These are phyloP conservation scores for Coniochaeta ligniaria DNA, from an alignment of 2,329 filamentous ascomycete genomes.

Conservation along the genomic window DNA sequence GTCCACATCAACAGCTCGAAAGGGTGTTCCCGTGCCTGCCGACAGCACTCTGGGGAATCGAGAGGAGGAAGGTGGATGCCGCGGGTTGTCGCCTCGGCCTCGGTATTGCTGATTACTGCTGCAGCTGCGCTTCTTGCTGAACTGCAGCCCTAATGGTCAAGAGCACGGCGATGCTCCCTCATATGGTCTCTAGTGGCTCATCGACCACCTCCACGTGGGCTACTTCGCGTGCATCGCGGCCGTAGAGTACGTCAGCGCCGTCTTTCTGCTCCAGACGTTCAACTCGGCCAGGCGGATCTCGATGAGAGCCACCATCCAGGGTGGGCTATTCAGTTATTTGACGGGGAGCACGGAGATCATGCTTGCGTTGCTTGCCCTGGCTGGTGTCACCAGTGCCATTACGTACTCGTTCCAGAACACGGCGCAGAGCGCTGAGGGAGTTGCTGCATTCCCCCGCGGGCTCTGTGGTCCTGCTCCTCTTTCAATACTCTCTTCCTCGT, in stretches of 20 bases:
- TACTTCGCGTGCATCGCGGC: slow-evolving; percentile 34
- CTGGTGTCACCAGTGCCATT: slow-evolving; percentile 29
- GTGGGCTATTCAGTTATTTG: slow-evolving; percentile 28
- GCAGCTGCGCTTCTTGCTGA: no score
- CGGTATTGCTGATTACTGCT: no score
- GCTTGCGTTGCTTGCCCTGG: slow-evolving; percentile 26
- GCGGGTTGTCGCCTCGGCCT: no score
- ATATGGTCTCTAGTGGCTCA: slow-evolving; percentile 21
- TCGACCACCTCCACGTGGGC: slow-evolving; percentile 31
- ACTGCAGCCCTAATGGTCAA: no score
- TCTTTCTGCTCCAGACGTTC: slow-evolving; percentile 31
- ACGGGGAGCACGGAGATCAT: slow-evolving; percentile 32
- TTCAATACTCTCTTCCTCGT: no score
- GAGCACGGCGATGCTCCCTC: no score
- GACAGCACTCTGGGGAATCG: slow-evolving; percentile 9
- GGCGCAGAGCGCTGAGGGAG: slow-evolving; percentile 26
- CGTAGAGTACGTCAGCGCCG: slow-evolving; percentile 30
- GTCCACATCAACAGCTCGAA: no score
- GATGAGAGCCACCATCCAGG: slow-evolving; percentile 19
- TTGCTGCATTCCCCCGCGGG: no score
- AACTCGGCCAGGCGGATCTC: slow-evolving; percentile 21
- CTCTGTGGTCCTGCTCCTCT: no score
- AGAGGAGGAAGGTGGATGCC: slow-evolving; percentile 8
- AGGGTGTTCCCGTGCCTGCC: slow-evolving; percentile 2
- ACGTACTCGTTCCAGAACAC: slow-evolving; percentile 31